Evolutionary conservation across 2,329 filamentous ascomycete species (phyloP), one percentile per base, ranked within the genome.

Genomic region (Aspergillus sp.): DNA sequence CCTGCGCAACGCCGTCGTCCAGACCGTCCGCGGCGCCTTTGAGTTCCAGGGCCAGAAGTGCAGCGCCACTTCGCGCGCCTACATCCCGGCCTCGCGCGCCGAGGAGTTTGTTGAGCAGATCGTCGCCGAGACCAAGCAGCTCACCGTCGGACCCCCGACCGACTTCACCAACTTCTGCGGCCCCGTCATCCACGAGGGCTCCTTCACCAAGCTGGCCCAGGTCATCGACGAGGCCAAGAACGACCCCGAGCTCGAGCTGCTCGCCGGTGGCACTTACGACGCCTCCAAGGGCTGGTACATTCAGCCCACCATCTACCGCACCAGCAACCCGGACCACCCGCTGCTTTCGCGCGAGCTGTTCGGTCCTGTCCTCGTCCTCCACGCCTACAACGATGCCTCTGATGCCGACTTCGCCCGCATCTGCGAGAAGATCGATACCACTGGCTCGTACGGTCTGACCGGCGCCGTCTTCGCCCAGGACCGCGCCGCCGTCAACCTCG

Each of bases 41-140:
- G 91, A 95, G 72, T 95, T 86, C 78, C 89, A 94, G 70, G 90
- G 90, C 46, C 90, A 95, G 73, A 95, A 95, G 75, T 95, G 90
- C 79, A 90, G 87, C 63, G 90, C 90, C 52, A 90, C 87, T 19
- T 93, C 89, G 24, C 85, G 90, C 24, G 77, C 84, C 45, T 95
- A 95, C 73, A 83, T 94, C 3, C 85, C 90, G 32, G 80, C 82
- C 64, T 93, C 88, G 2, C 72, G 88, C 44, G 91, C 88, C 83
- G 81, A 87, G 9, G 76, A 85, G 56, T 90, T 93, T 75, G 83
- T 85, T 66, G 73, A 84, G 59, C 79, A 81, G 51, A 75, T 95
- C 3, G 77, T 85, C 11, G 71, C 79, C n/a, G 87, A 93, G 72
- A 86, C 84, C 7, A 76, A 84, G 64, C 81, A 82, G 54, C 80